Percentiles rank a stretch among this genome's conserved stretches.
These are phyloP conservation scores for Pseudocercospora crystallina DNA, from an alignment of 2,329 filamentous ascomycete genomes.

Conservation along the genomic window DNA sequence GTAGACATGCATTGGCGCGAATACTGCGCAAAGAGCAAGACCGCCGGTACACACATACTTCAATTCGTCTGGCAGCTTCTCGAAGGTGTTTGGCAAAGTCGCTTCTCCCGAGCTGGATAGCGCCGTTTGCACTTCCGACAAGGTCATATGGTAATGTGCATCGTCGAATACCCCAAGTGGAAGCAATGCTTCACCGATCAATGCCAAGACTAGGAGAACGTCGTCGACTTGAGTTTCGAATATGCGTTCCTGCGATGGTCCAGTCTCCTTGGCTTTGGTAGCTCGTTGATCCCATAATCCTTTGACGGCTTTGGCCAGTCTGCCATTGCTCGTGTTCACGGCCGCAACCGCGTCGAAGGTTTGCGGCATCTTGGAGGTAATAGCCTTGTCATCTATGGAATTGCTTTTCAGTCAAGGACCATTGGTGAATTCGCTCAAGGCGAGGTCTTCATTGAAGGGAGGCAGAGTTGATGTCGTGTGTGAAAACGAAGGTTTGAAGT, in stretches of 20 bases:
- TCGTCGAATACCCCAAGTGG: constrained; percentile 18
- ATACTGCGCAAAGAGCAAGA: constrained; percentile 18
- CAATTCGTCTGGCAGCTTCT: constrained; percentile 16
- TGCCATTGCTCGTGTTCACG: neutral
- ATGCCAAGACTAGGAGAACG: constrained; percentile 20
- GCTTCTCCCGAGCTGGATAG: constrained; percentile 12
- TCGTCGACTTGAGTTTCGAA: constrained; percentile 17
- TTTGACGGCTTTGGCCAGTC: constrained; percentile 11
- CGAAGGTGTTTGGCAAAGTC: constrained; percentile 9
- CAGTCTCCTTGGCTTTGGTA: constrained; percentile 1
- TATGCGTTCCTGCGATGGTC: neutral
- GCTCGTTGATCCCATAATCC: constrained; percentile 9
- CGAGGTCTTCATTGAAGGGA: too few relatives aligned
- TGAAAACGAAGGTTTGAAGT: too few relatives aligned
- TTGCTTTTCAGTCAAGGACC: too few relatives aligned
- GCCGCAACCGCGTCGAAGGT: neutral
- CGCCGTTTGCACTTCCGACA: constrained; percentile 15
- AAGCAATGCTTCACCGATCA: constrained; percentile 17
- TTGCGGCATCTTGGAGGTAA: neutral
- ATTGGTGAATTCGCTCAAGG: too few relatives aligned
- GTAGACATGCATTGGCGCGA: constrained; percentile 22
- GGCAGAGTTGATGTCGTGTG: too few relatives aligned
- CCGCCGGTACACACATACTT: constrained; percentile 17
- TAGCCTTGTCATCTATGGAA: too few relatives aligned
- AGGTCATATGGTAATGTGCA: constrained; percentile 11